Base-by-base conservation (phyloP, 2,329 filamentous ascomycete genomes). In the Hypocreales sp. region DNA sequence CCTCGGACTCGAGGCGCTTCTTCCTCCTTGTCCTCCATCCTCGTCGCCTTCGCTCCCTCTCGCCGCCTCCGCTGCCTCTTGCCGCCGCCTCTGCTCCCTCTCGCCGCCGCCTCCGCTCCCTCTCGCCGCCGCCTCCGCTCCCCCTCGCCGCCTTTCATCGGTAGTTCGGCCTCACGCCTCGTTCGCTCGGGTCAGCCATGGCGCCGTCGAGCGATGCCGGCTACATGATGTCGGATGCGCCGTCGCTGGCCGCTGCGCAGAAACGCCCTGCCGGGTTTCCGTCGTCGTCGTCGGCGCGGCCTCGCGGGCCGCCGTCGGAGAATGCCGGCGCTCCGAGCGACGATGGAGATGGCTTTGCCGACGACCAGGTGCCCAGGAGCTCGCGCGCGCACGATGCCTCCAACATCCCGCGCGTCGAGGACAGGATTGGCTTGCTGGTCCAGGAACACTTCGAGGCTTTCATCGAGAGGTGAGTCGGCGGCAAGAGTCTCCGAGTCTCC, bases 371-470 rank as follows among this genome's bases (percentile, higher is more conserved):
- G 8, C 70, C 70, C 2, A 51, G 53, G 25, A 58, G 58, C 32
- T 50, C 62, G 32, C 56, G 67, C 32, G 47, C 59, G 14, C 50
- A 56, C 24, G 58, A 68, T 30, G 44, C 54, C 15, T 45, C 56
- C 33, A 63, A 58, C 27, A 67, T 90, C 18, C 72, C 79, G 5
- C 67, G 70, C 31, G 79, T 87, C 6, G 74, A 83, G 36, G 82
- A 92, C 51, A 67, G 67, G 32, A 77, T 82, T 26, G 81, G 79
- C 35, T 64, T 81, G 37, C 69, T 76, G 29, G 68, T 87, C 15
- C 78, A 82, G 45, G 64, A 76, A 30, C 71, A 77, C 31, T 90
- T 92, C 46, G 76, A 86, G 51, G 65, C 67, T 37, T 92, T 90
- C 45, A 68, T 92, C 15, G 79, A 90, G 45, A 69, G 65, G 78